Conservation (phyloP, 495 filamentous ascomycete genomes). For the Aspergillus sparsus region DNA sequence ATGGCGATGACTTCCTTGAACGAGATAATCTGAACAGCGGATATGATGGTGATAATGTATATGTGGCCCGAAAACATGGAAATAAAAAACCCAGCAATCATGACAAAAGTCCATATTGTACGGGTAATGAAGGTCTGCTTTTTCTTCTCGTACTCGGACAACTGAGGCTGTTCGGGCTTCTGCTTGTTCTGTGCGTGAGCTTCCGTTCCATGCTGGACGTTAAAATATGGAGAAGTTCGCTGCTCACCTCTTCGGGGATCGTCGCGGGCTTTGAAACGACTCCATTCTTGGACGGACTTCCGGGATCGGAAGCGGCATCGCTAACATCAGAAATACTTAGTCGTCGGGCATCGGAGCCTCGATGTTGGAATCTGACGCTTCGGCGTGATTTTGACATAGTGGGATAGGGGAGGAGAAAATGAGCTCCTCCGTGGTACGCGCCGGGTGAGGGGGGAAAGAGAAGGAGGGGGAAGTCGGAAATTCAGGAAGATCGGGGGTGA, state of each 20-base stretch:
- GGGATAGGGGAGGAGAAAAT: constrained; percentile 21
- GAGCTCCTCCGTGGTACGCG: constrained; percentile 12
- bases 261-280: constrained; percentile 47
- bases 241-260: constrained; percentile 50
- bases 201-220: background rate
- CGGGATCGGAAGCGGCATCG: constrained; percentile 67
- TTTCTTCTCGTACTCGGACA: constrained; percentile 95
- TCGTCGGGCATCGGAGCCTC: constrained; percentile 55
- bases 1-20: constrained; percentile 99
- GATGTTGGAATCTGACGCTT: constrained; percentile 79
- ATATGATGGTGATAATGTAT: constrained; percentile 91
- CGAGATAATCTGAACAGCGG: constrained; percentile 90
- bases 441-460: constrained; percentile 20
- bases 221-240: constrained; percentile 2
- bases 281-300: constrained; percentile 54
- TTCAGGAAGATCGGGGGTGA: constrained; percentile 24
- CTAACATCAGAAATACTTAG: constrained; percentile 78
- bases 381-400: constrained; percentile 74
- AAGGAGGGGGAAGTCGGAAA: constrained; percentile 27
- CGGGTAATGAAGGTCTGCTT: constrained; percentile 97
- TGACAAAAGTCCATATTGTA: constrained; percentile 96
- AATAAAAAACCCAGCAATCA: constrained; percentile 92
- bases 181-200: constrained; percentile 19
- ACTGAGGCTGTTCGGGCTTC: constrained; percentile 46
- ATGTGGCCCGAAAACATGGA: constrained; percentile 94